These are phyloP conservation scores for Aureobasidium sp. DNA, from an alignment of 2,329 filamentous ascomycete species.

Conservation along the genomic window DNA sequence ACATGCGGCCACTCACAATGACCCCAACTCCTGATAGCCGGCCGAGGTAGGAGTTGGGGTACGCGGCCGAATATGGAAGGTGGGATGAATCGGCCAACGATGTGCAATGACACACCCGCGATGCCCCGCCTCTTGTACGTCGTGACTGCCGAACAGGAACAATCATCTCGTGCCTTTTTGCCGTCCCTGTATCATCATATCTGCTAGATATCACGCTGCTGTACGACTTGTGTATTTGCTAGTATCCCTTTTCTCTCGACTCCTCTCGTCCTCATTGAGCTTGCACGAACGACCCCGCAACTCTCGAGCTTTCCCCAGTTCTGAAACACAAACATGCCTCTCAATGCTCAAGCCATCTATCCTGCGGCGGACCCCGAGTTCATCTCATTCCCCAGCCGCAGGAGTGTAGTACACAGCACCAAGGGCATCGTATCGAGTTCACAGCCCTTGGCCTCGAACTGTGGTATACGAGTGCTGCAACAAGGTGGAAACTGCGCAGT, in stretches of 20 bases:
- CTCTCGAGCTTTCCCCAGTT: neutral
- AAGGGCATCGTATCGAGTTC: constrained; percentile 85
- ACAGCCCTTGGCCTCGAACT: constrained; percentile 81
- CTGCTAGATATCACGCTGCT: neutral
- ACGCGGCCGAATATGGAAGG: constrained; percentile 2
- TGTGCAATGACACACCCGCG: neutral
- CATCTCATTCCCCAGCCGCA: constrained; percentile 62
- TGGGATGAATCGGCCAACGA: constrained; percentile 11
- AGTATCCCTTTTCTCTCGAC: neutral
- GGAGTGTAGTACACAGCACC: constrained; percentile 88
- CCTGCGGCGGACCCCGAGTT: constrained; percentile 44
- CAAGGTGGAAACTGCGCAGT: constrained; percentile 90
- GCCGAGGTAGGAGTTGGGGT: constrained; percentile 5
- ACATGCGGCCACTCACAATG: neutral
- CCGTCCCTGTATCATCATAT: neutral
- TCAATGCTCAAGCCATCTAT: constrained; percentile 42
- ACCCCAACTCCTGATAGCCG: neutral
- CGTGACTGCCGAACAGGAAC: neutral
- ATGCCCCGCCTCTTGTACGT: constrained; percentile 8
- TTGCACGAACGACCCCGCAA: neutral
- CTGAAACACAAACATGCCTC: constrained; percentile 33
- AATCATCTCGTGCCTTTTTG: neutral
- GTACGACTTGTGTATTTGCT: neutral
- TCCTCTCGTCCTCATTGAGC: neutral
- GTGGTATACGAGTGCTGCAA: constrained; percentile 74